Evolutionary conservation across 2,329 filamentous ascomycete genomes (phyloP).

Genomic region (Colletotrichum caudatum): DNA sequence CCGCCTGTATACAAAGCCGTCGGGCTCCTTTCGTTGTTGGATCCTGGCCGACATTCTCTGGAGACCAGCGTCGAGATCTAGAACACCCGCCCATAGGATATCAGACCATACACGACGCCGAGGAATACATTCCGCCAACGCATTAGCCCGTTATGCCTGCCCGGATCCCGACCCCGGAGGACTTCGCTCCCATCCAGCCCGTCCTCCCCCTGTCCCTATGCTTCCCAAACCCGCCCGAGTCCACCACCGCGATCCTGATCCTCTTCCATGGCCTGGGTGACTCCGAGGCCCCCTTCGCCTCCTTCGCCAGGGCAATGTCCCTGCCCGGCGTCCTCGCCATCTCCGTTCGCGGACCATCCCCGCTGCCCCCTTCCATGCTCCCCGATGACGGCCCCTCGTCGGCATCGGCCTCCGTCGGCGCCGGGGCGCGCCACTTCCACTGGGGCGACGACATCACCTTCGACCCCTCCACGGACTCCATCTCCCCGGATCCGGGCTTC

Average conservation of each 20-base stretch:
- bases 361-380: conserved; percentile 76
- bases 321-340: conserved; percentile 84
- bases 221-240: conserved; percentile 67
- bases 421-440: conserved; percentile 59
- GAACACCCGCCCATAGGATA: not conserved
- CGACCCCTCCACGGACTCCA: conserved; percentile 60
- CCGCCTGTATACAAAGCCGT: not conserved
- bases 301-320: conserved; percentile 75
- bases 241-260: conserved; percentile 80
- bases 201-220: conserved; percentile 59
- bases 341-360: conserved; percentile 76
- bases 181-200: conserved; percentile 60
- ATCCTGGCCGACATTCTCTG: not conserved
- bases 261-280: conserved; percentile 90
- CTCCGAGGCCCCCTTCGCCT: conserved; percentile 74
- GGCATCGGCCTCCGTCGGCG: conserved; percentile 22
- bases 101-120: not conserved
- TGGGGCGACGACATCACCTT: conserved; percentile 77
- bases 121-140: not conserved
- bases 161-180: conserved; percentile 62
- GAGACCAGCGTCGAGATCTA: not conserved
- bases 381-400: conserved; percentile 51
- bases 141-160: conserved; percentile 53
- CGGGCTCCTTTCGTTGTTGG: not conserved
- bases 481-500: conserved; percentile 74